Conservation (phyloP, 2,329 filamentous ascomycete species). For the Lachnellula cervina region DNA sequence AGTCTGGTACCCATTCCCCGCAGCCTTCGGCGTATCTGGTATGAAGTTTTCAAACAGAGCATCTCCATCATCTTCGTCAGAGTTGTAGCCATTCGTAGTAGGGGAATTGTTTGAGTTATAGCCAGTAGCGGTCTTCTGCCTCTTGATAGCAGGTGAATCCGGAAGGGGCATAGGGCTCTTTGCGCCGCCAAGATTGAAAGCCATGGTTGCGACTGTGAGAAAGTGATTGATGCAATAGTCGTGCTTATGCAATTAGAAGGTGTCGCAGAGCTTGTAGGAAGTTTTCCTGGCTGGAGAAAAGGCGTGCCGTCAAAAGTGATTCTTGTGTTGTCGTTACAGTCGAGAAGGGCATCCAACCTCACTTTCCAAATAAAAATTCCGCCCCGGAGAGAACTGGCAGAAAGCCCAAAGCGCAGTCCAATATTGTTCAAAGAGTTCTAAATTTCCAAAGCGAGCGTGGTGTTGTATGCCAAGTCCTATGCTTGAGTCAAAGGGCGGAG, state of each 20-base stretch:
- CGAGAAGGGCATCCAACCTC: neutral
- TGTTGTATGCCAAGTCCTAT: neutral
- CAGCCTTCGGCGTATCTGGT: conserved; percentile 27
- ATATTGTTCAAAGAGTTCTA: neutral
- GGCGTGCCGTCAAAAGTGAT: neutral
- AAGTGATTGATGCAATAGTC: neutral
- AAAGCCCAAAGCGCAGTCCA: neutral
- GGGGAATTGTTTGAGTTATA: conserved; percentile 26
- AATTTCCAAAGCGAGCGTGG: neutral
- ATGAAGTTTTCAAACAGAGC: conserved; percentile 42
- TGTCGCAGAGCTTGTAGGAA: neutral
- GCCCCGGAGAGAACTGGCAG: neutral
- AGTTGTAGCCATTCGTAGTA: conserved; percentile 30
- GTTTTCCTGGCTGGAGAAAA: neutral
- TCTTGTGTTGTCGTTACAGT: neutral
- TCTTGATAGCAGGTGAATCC: conserved; percentile 28
- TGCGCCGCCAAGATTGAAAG: conserved; percentile 11
- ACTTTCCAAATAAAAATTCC: neutral
- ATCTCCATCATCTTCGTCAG: conserved; percentile 41
- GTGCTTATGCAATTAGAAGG: neutral
- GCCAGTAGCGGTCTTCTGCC: conserved; percentile 30
- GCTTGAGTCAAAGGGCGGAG: no score
- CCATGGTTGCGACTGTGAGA: conserved; percentile 13
- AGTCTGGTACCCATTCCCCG: neutral
- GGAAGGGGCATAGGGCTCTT: conserved; percentile 7